phyloP scores from a whole-genome alignment of 78 protist genomes.

The Cavenderia fasciculata region DNA sequence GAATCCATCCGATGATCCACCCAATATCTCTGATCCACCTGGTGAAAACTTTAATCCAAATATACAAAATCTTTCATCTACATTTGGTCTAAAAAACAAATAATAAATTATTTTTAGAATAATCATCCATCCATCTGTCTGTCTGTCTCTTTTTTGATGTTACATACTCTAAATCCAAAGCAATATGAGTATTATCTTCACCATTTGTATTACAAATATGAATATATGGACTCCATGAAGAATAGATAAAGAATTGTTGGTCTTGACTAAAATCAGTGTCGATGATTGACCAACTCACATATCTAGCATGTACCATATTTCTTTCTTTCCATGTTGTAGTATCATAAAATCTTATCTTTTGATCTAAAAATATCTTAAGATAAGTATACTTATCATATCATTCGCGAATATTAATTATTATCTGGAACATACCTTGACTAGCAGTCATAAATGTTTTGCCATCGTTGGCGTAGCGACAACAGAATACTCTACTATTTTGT shows the following conservation, averaged over 20 bases:
- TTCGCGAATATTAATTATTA: background rate
- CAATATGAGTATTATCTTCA: conserved; percentile 15
- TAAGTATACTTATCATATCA: background rate
- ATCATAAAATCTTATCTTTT: conserved; percentile 38
- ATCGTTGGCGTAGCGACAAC: conserved; percentile 40
- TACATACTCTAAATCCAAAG: background rate
- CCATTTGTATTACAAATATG: conserved; percentile 45
- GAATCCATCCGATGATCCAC: conserved; percentile 68
- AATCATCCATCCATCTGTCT: background rate
- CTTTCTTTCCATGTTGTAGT: background rate
- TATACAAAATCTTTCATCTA: conserved; percentile 75
- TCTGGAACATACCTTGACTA: conserved; percentile 1
- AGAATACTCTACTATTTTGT: conserved; percentile 27
- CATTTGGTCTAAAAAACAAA: no score
- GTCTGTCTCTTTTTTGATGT: background rate
- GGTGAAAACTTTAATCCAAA: conserved; percentile 78
- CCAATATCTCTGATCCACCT: conserved; percentile 63
- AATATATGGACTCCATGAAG: conserved; percentile 72
- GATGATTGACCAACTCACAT: conserved; percentile 63
- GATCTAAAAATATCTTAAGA: background rate
- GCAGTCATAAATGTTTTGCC: conserved; percentile 76
- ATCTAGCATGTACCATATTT: conserved; percentile 4
- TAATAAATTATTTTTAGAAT: no score
- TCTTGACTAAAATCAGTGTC: conserved; percentile 65
- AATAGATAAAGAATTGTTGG: conserved; percentile 65